phyloP scores from a whole-genome alignment of 768 basidiomycete species.

The Infundibulicybe gibba region DNA sequence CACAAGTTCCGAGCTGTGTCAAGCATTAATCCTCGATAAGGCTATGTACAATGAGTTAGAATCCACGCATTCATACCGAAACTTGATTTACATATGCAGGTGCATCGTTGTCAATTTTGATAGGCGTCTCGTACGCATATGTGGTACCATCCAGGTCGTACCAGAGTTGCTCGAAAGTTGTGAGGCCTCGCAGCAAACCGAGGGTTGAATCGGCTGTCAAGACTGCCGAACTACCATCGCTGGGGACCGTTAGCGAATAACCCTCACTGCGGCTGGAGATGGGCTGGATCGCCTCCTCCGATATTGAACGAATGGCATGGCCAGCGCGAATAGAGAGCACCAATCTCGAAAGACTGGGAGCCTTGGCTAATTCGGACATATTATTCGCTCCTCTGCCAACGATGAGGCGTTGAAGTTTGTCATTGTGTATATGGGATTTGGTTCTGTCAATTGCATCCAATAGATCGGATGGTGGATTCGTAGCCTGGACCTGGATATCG shows the following conservation, averaged over 20 bases:
- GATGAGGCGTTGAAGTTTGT: conserved; percentile 57
- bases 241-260: conserved; percentile 55
- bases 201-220: conserved; percentile 61
- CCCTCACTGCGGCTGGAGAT: conserved; percentile 51
- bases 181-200: conserved; percentile 67
- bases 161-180: conserved; percentile 75
- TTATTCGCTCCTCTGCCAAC: conserved; percentile 56
- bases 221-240: conserved; percentile 47
- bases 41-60: conserved; percentile 28
- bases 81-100: conserved; percentile 57
- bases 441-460: conserved; percentile 52
- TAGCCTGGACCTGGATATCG: conserved; percentile 39
- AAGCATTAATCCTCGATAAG: conserved; percentile 75
- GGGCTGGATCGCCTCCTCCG: conserved; percentile 46
- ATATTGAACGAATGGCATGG: conserved; percentile 36
- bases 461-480: conserved; percentile 51
- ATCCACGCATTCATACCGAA: neutral
- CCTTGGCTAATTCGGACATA: conserved; percentile 27
- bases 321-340: conserved; percentile 34
- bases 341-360: conserved; percentile 38
- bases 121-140: conserved; percentile 53
- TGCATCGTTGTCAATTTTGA: conserved; percentile 52
- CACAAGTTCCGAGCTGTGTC: conserved; percentile 80
- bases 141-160: conserved; percentile 44
- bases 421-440: conserved; percentile 36